Conservation (phyloP, 2,329 filamentous ascomycete species). For the Tolypocladium inflatum region DNA sequence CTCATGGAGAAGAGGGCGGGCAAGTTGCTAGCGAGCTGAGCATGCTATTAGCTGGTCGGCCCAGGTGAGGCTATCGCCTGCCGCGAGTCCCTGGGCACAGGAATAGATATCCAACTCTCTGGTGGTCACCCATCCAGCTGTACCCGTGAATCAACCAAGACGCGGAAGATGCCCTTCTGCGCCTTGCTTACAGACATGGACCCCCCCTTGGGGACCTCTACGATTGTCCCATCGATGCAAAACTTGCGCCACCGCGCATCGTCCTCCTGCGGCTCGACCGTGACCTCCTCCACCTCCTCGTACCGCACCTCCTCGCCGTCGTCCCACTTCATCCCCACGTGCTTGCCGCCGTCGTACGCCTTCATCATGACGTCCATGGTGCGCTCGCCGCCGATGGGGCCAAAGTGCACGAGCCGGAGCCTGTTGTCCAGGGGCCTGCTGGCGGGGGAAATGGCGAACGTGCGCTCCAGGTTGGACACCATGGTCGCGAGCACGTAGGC, state of each 20-base stretch:
- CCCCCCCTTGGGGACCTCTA: constrained; percentile 61
- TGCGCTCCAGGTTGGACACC: constrained; percentile 72
- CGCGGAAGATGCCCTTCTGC: constrained; percentile 26
- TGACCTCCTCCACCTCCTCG: constrained; percentile 56
- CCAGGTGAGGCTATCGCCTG: not conserved
- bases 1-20: constrained; percentile 49
- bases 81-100: not conserved
- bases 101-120: not conserved
- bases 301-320: constrained; percentile 60
- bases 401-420: constrained; percentile 68
- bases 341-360: constrained; percentile 48
- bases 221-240: constrained; percentile 86
- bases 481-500: constrained; percentile 69
- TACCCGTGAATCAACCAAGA: constrained; percentile 31
- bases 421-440: constrained; percentile 61
- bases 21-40: constrained; percentile 23
- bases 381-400: constrained; percentile 50
- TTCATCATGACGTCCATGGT: constrained; percentile 69
- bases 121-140: constrained; percentile 1
- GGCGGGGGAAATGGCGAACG: constrained; percentile 71
- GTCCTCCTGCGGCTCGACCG: constrained; percentile 56
- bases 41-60: no score
- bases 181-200: constrained; percentile 57
- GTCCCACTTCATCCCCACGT: constrained; percentile 40
- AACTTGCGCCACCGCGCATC: constrained; percentile 73